Percentiles rank a stretch among this genome's conserved stretches.
phyloP scores from a whole-genome alignment of 2,329 filamentous ascomycete species.

The Diaporthe velutina region DNA sequence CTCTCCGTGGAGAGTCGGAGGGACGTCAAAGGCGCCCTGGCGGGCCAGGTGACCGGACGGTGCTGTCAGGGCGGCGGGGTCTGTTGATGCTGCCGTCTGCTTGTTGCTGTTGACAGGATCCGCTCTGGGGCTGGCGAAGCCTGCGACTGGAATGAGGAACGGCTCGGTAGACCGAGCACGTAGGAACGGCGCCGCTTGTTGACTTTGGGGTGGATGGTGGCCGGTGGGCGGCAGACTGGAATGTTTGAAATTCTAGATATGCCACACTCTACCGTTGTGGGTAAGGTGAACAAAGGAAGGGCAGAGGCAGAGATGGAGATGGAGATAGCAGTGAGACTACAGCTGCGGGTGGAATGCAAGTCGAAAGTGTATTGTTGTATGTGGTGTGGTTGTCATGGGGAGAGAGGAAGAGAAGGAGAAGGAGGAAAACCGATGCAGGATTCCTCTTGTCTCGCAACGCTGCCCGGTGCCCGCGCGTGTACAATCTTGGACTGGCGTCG shows the following conservation, averaged over 20 bases:
- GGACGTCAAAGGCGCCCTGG: conserved; percentile 38
- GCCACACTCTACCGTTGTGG: not conserved
- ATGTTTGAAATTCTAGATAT: conserved; percentile 5
- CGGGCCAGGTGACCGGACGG: conserved; percentile 32
- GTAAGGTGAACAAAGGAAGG: conserved; percentile 17
- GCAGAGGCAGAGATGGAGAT: conserved; percentile 2
- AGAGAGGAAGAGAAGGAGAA: conserved; percentile 13
- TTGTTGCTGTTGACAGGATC: not conserved
- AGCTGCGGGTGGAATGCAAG: conserved; percentile 37
- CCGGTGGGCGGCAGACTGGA: conserved; percentile 15
- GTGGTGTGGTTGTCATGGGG: conserved; percentile 23
- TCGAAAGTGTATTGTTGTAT: conserved; percentile 19
- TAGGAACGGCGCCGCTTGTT: conserved; percentile 26
- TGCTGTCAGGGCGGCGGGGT: conserved; percentile 10
- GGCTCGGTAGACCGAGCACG: conserved; percentile 7
- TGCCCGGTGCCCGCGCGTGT: conserved; percentile 28
- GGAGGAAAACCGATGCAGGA: conserved; percentile 34
- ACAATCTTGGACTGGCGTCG: conserved; percentile 31
- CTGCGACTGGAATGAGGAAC: conserved; percentile 28
- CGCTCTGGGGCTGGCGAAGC: conserved; percentile 1
- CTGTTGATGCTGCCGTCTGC: not conserved
- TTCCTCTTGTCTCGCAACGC: too few relatives aligned
- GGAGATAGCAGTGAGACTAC: conserved; percentile 33
- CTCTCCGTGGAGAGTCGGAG: conserved; percentile 40
- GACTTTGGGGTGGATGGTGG: not conserved